Evolutionary conservation across 352 stramenopile genomes (phyloP), one percentile per base, ranked within the genome.

Genomic region (Phytophthora fragariaefolia): DNA sequence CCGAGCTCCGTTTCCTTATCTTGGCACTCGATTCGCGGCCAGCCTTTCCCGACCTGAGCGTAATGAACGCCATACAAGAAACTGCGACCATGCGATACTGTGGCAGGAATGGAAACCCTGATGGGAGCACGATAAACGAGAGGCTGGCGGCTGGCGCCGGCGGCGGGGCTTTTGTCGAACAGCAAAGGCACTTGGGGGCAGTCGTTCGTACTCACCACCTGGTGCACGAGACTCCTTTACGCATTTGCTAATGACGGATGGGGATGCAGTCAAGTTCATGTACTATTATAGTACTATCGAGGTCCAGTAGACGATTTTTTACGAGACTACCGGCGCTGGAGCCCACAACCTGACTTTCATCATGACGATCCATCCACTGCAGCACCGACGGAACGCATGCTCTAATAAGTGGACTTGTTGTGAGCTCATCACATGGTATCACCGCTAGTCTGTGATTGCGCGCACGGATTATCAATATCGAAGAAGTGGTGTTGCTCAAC

Each of bases 171-270:
- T 20, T 42, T 42, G 34, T 42, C 34, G 49, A 66, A 52, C 48
- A 60, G 48, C 58, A 67, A 55, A 55, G 40, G 17, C 26, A n/a
- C 13, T 59, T 32, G 27, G 40, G 17, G 32, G 2, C 18, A 26
- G 17, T 17, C 42, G 18, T 64, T 69, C 61, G 53, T 42, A 64
- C 43, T 34, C 32, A 64, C 52, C 53, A 68, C 51, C 51, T 68
- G 48, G 59, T 48, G 17, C 58, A 20, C 51, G 42, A 52, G 58
- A 69, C 36, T 53, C 43, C 53, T 64, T 53, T 69, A 69, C 63
- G 24, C 23, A 28, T 58, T 52, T 45, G 30, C 22, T 28, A 54
- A 45, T 30, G 38, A 59, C 26, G 42, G 34, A 65, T 38, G 32
- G 23, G 47, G 47, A 4, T 18, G 32, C 10, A n/a, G 34, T 42